A percentile compares a stretch with the other conserved stretches of the same genome.
phyloP scores from a whole-genome alignment of 2,329 filamentous ascomycete species.

The Chaetomiaceae sp. region DNA sequence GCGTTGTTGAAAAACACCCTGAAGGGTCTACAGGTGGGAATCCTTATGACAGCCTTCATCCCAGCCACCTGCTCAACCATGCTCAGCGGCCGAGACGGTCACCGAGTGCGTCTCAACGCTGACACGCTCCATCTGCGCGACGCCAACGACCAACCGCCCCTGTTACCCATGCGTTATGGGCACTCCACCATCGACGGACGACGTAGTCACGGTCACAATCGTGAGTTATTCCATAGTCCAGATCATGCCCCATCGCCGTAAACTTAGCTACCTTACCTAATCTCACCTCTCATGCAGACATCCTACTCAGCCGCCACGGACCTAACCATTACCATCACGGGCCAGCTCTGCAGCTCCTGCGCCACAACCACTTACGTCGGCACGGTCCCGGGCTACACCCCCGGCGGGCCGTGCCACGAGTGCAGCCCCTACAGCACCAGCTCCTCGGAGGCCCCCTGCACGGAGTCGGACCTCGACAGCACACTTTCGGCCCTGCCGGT shows the following conservation, averaged over 20 bases:
- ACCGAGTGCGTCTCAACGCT: conserved; percentile 23
- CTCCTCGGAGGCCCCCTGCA: neutral
- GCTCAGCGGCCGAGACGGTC: conserved; percentile 20
- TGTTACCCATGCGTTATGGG: conserved; percentile 29
- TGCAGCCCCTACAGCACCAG: conserved; percentile 18
- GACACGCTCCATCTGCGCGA: conserved; percentile 28
- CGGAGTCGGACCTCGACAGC: neutral
- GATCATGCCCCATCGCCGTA: neutral
- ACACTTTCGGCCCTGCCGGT: neutral
- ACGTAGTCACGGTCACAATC: conserved; percentile 25
- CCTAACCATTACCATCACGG: conserved; percentile 21
- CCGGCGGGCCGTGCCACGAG: conserved; percentile 22
- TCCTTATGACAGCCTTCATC: neutral
- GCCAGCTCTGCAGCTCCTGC: conserved; percentile 25
- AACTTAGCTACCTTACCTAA: too few species aligned
- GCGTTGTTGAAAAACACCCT: conserved; percentile 27
- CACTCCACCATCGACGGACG: conserved; percentile 16
- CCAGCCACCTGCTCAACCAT: neutral
- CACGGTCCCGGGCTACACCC: conserved; percentile 22
- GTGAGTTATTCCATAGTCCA: too few species aligned
- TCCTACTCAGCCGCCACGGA: conserved; percentile 19
- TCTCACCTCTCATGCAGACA: conserved; percentile 14
- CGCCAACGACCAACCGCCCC: conserved; percentile 21
- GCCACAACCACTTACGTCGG: conserved; percentile 22
- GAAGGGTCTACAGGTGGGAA: conserved; percentile 21